These are phyloP conservation scores for Tetrahymena borealis DNA, from an alignment of 73 alveolate genomes.

Conservation along the genomic window DNA sequence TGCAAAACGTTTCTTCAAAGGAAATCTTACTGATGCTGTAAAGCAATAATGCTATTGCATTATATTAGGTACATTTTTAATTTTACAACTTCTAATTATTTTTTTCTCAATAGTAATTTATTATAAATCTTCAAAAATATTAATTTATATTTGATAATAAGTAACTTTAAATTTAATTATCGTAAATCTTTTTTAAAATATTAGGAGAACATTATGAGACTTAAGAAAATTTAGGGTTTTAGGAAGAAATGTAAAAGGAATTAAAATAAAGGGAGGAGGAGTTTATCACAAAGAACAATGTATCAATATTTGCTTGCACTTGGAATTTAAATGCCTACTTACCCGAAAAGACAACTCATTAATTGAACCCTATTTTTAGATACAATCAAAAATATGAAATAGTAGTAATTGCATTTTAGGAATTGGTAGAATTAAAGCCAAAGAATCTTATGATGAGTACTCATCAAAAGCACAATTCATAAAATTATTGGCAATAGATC, in stretches of 20 bases:
- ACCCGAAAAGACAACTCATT: not conserved
- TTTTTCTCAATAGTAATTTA: no score
- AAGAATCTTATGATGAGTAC: not conserved
- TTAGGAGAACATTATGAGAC: not conserved
- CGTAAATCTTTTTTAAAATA: no score
- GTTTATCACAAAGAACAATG: not conserved
- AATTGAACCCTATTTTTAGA: not conserved
- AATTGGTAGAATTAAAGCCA: conserved; percentile 20
- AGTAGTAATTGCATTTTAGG: conserved; percentile 19
- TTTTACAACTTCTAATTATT: no score
- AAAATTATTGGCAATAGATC: conserved; percentile 4
- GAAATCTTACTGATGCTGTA: not conserved
- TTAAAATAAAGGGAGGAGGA: not conserved
- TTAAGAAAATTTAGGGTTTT: not conserved
- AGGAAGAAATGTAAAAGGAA: not conserved
- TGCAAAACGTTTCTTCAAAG: conserved; percentile 8
- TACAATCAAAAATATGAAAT: not conserved
- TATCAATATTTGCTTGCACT: not conserved
- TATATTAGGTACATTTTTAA: not conserved
- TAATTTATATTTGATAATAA: no score
- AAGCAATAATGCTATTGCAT: not conserved
- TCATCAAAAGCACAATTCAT: not conserved
- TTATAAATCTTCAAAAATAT: no score
- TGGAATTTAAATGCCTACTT: not conserved
- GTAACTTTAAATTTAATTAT: no score